A percentile compares a stretch with the other conserved stretches of the same genome.
phyloP scores from a whole-genome alignment of 2,329 filamentous ascomycete species.

The Ceratocystiopsis brevicomis region DNA sequence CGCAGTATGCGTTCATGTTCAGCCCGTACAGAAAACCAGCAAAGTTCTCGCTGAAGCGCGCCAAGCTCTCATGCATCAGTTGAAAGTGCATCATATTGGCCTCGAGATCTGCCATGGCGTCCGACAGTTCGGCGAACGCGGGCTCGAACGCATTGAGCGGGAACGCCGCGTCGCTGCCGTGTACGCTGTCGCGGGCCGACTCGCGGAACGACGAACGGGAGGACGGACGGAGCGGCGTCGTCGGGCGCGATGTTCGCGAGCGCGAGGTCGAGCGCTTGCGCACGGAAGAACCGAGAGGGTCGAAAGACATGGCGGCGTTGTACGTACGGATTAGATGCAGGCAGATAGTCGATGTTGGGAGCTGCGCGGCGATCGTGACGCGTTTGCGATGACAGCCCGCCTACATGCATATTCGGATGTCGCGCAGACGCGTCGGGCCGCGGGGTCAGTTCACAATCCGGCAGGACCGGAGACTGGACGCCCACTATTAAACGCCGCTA shows the following conservation, averaged over 20 bases:
- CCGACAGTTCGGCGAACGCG: slow-evolving; percentile 79
- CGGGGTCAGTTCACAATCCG: too few species aligned
- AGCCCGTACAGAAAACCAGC: slow-evolving; percentile 86
- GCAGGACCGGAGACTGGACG: too few species aligned
- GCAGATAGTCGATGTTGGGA: too few species aligned
- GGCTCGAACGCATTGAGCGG: slow-evolving; percentile 74
- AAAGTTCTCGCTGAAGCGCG: slow-evolving; percentile 89
- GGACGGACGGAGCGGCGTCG: slow-evolving; percentile 76
- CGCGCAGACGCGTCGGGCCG: too few species aligned
- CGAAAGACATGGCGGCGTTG: slow-evolving; percentile 1
- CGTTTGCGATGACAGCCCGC: background rate
- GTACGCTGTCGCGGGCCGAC: slow-evolving; percentile 38
- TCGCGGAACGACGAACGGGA: slow-evolving; percentile 79
- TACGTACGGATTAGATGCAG: background rate
- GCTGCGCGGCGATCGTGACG: background rate
- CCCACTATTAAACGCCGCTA: too few species aligned
- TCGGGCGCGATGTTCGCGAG: slow-evolving; percentile 54
- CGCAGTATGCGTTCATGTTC: slow-evolving; percentile 98
- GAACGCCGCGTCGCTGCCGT: slow-evolving; percentile 32
- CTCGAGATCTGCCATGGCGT: slow-evolving; percentile 88
- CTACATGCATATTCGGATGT: background rate
- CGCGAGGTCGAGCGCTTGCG: slow-evolving; percentile 37
- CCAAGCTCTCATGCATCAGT: slow-evolving; percentile 85
- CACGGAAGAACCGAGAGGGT: slow-evolving; percentile 1
- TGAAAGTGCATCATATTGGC: slow-evolving; percentile 96